phyloP scores from a whole-genome alignment of 495 filamentous ascomycete genomes.

The Xylaria grammica region DNA sequence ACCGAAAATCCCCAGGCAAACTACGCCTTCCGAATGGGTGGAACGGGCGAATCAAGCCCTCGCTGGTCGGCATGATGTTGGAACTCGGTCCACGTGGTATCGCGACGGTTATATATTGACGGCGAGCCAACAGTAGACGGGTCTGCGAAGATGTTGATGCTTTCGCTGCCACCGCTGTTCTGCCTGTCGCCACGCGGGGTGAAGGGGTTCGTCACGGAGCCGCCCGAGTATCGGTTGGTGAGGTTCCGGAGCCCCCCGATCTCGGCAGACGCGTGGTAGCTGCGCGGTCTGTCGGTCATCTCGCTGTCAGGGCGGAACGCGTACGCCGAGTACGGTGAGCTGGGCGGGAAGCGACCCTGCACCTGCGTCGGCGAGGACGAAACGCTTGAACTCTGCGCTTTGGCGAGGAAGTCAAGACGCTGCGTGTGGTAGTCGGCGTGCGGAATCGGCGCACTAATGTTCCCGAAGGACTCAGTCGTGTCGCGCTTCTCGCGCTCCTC shows the following conservation, averaged over 20 bases:
- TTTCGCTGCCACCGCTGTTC: conserved; percentile 61
- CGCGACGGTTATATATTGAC: conserved; percentile 17
- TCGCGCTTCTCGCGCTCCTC: conserved; percentile 31
- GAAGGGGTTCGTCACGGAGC: conserved; percentile 24
- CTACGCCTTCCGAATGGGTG: not conserved
- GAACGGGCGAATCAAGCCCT: not conserved
- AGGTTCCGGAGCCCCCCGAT: conserved; percentile 32
- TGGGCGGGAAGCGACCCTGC: conserved; percentile 29
- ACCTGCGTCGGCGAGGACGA: conserved; percentile 24
- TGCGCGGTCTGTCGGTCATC: conserved; percentile 27
- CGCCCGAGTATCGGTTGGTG: conserved; percentile 21
- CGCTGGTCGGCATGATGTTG: conserved; percentile 32
- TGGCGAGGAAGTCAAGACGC: conserved; percentile 45
- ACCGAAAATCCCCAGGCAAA: not conserved
- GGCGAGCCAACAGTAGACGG: conserved; percentile 46
- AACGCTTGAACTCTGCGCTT: conserved; percentile 26
- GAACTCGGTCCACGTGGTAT: conserved; percentile 37
- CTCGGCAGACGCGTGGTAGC: conserved; percentile 35
- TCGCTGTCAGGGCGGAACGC: conserved; percentile 28
- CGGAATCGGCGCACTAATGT: conserved; percentile 51
- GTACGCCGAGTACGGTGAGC: conserved; percentile 30
- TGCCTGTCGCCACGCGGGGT: conserved; percentile 48
- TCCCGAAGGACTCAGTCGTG: conserved; percentile 52
- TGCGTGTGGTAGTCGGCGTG: conserved; percentile 37
- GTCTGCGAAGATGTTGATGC: conserved; percentile 75